These are phyloP conservation scores for Boletus reticulatus DNA, from an alignment of 768 basidiomycete genomes.

Conservation along the genomic window DNA sequence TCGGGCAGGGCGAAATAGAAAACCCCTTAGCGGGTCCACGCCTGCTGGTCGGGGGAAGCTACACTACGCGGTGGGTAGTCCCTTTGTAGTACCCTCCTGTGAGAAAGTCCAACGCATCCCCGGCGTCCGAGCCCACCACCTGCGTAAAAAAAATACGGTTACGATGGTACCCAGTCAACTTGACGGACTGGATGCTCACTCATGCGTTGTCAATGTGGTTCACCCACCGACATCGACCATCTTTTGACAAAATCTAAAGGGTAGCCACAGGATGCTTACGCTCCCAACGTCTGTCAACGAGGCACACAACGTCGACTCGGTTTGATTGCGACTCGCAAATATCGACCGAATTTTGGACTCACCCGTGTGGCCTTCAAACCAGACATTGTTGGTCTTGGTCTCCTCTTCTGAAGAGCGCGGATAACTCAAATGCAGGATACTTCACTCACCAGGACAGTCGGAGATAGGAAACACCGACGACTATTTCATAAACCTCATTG, in stretches of 20 bases:
- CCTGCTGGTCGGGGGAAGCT: constrained; percentile 56
- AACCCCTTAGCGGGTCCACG: constrained; percentile 48
- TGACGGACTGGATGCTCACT: constrained; percentile 27
- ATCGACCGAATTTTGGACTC: background rate
- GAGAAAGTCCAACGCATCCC: constrained; percentile 60
- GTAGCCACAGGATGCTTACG: constrained; percentile 54
- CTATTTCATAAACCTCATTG: constrained; percentile 71
- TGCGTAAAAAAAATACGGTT: constrained; percentile 13
- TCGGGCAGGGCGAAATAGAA: constrained; percentile 59
- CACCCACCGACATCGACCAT: constrained; percentile 57
- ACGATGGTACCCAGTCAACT: background rate
- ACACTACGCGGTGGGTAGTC: constrained; percentile 60
- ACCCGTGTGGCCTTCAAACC: constrained; percentile 63
- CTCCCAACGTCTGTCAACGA: constrained; percentile 46
- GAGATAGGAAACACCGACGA: constrained; percentile 33
- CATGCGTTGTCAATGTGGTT: constrained; percentile 57
- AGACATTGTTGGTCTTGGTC: constrained; percentile 48
- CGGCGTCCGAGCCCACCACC: constrained; percentile 62
- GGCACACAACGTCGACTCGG: background rate
- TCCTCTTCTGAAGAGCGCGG: constrained; percentile 52
- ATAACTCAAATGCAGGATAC: constrained; percentile 34
- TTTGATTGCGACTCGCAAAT: too few relatives aligned
- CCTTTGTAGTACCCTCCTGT: constrained; percentile 56
- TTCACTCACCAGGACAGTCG: background rate
- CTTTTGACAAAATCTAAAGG: constrained; percentile 52